Conservation (phyloP, 441 rosid species). For the Geranium incanum region DNA sequence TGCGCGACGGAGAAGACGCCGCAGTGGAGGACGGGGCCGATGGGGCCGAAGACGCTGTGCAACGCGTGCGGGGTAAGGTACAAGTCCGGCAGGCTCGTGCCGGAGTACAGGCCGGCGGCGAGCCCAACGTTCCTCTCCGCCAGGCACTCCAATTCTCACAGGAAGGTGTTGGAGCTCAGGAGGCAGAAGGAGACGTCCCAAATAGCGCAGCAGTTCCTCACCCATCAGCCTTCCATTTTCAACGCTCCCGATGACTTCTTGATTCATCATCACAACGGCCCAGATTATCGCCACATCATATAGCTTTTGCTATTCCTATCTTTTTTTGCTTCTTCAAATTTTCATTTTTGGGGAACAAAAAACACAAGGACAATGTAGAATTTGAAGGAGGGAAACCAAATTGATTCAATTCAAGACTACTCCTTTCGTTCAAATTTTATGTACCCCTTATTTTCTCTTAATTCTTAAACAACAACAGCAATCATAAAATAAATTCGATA, state of each 20-base stretch:
- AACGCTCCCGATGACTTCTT: conserved; percentile 59
- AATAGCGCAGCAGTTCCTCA: conserved; percentile 34
- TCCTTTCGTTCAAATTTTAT: no score
- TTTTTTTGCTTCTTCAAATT: conserved; percentile 11
- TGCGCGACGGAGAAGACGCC: conserved; percentile 92
- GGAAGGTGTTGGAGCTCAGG: conserved; percentile 90
- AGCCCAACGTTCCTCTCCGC: conserved; percentile 86
- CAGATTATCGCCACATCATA: conserved; percentile 51
- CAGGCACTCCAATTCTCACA: conserved; percentile 85
- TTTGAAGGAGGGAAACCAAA: conserved; percentile 6
- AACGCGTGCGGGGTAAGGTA: conserved; percentile 95
- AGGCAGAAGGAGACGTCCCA: conserved; percentile 51
- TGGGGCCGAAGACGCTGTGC: conserved; percentile 61
- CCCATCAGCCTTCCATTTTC: conserved; percentile 38
- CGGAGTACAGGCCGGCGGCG: conserved; percentile 90
- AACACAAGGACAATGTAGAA: conserved; percentile 6
- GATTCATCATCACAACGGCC: conserved; percentile 54
- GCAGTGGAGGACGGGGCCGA: conserved; percentile 95
- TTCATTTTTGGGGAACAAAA: conserved; percentile 7
- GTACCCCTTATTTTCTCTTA: no score
- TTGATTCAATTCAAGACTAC: no score
- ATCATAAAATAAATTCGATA: no score
- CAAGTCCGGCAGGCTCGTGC: conserved; percentile 91
- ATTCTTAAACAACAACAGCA: background rate
- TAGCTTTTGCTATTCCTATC: background rate